Conservation (phyloP, 2,329 filamentous ascomycete species). For the Endothia cerciana region DNA sequence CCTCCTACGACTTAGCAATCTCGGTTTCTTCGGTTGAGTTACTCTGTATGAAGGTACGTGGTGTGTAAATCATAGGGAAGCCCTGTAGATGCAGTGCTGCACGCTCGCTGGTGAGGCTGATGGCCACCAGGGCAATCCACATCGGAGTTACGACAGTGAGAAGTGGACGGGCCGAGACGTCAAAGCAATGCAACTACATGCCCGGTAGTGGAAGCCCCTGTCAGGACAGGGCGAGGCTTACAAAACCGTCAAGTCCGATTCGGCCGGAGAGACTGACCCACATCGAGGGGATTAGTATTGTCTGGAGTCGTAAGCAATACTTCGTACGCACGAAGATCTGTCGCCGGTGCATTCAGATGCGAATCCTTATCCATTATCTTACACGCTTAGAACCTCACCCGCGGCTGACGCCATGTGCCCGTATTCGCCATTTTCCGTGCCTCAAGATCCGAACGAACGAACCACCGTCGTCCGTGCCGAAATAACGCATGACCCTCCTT, state of each 20-base stretch:
- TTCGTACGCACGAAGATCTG: neutral
- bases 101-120: neutral
- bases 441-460: neutral
- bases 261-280: constrained; percentile 1
- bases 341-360: neutral
- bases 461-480: neutral
- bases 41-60: neutral
- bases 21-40: constrained; percentile 1
- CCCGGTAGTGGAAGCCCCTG: neutral
- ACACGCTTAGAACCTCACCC: neutral
- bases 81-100: neutral
- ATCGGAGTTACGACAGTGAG: constrained; percentile 3
- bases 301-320: neutral
- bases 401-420: neutral
- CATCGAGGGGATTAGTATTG: neutral
- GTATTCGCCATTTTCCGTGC: neutral
- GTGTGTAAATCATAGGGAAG: neutral
- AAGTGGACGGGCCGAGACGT: neutral
- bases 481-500: constrained; percentile 18
- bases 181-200: neutral
- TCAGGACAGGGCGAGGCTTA: neutral
- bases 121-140: neutral
- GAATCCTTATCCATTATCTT: neutral
- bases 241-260: neutral
- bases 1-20: constrained; percentile 4